Base-by-base conservation (phyloP, 169 alveolate genomes). In the Cryptosporidium ubiquitum region DNA sequence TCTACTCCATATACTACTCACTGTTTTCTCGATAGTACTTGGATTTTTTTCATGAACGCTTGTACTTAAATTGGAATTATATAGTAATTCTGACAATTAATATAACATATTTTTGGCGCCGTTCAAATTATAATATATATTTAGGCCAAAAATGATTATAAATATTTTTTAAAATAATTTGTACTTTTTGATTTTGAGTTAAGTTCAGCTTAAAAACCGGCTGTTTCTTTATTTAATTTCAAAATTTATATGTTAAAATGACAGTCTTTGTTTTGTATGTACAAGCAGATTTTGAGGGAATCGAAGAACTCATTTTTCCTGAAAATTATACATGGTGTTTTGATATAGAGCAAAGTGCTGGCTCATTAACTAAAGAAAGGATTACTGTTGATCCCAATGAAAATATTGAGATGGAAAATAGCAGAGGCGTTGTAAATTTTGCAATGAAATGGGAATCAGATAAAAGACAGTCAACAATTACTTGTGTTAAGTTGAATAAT, bases 401-500 rank as follows among this genome's bases (percentile, higher is more conserved):
- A 58, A 64, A 35, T 12, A 79, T 79, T n/a, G 79, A 58, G 23
- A 79, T 79, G 75, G 89, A 79, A 14, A 79, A 79, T 16, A 79
- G 89, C 23, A 79, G 89, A 42, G 89, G 89, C 7, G 33, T 42
- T 40, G 89, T 52, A 26, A 79, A 79, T 64, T 79, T 58, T 66
- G 89, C 64, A 39, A 79, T 79, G 89, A 79, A 66, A 40, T 79
- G 89, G 89, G 89, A 79, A n/a, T 58, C 79, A 5, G 89, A 79
- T 29, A 79, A 58, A 35, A 68, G 89, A 16, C 75, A 79, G 14
- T 79, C 89, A 18, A 79, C 89, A 37, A 79, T 79, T 60, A 58
- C 68, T 37, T 58, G 73, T 29, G 23, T 79, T 9, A 64, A 79
- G 37, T 33, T 64, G n/a, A 79, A 79, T 44, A 64, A 58, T 16